These are phyloP conservation scores for Malassezia pachydermatis DNA, from an alignment of 1,284 basidiomycete genomes.

Conservation along the genomic window DNA sequence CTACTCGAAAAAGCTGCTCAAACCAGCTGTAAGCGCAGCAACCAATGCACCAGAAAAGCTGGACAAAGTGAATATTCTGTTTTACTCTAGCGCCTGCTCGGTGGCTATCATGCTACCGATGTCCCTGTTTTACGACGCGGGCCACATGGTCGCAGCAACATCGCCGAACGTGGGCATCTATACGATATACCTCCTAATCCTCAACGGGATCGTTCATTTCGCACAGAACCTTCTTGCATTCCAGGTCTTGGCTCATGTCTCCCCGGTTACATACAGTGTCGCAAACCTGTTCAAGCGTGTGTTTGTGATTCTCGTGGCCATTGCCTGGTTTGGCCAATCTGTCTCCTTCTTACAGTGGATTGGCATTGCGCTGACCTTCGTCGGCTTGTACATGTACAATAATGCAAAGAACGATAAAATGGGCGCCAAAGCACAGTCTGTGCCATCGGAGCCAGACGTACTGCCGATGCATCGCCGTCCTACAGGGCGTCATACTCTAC, in stretches of 20 bases:
- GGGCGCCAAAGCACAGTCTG: neutral
- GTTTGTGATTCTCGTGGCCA: slow-evolving; percentile 92
- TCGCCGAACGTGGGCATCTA: slow-evolving; percentile 52
- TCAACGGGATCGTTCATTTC: slow-evolving; percentile 93
- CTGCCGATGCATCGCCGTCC: slow-evolving; percentile 13
- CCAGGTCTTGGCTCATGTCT: slow-evolving; percentile 84
- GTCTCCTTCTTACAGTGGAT: slow-evolving; percentile 69
- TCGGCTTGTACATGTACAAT: slow-evolving; percentile 90
- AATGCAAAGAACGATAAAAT: slow-evolving; percentile 58
- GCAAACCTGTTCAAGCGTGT: slow-evolving; percentile 96
- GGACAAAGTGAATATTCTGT: slow-evolving; percentile 91
- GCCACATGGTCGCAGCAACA: slow-evolving; percentile 12
- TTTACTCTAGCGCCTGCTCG: slow-evolving; percentile 88
- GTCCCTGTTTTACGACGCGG: slow-evolving; percentile 34
- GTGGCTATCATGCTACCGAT: slow-evolving; percentile 55
- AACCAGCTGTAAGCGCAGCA: slow-evolving; percentile 47
- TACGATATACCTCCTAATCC: slow-evolving; percentile 54
- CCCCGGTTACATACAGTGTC: slow-evolving; percentile 96
- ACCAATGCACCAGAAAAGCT: slow-evolving; percentile 56
- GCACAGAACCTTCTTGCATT: slow-evolving; percentile 95
- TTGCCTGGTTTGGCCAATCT: slow-evolving; percentile 86
- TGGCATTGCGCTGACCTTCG: slow-evolving; percentile 80
- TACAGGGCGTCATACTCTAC: too few species aligned
- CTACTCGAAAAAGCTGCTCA: slow-evolving; percentile 95
- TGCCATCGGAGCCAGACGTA: neutral